Evolutionary conservation across 2,329 filamentous ascomycete species (phyloP), one percentile per base, ranked within the genome.

Genomic region (Seiridium unicorne): DNA sequence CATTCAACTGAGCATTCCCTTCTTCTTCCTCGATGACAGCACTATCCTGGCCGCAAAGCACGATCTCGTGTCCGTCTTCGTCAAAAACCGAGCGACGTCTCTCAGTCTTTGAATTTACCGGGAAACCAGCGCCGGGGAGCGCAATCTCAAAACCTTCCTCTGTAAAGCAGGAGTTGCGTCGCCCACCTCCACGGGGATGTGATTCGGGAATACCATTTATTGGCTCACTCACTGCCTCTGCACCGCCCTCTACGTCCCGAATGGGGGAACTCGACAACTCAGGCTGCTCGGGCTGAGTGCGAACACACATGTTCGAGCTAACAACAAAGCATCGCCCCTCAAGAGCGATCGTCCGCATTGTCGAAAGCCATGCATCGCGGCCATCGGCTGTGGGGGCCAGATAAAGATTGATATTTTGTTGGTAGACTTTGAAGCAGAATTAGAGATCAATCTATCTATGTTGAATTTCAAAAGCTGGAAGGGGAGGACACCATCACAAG

Each of bases 351-450:
- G 93, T 96, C 56, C 89, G 84, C 87, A 97, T 89, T n/a, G 96
- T 78, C 0, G 86, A 78, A 32, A 91, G 76, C 94, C 94, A 98
- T 0, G 91, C 87, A 68, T 94, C 90, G 62, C 93, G 83, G 26
- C 82, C 85, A 76, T 97, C 94, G 1, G 93, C 93, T 0, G 93
- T 97, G 0, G 94, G 94, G 0, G 93, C 93, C 2, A 97, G 85
- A 75, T 94, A 97, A 10, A 97, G 77, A 72, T 96, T 96, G 69
- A 97, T 87, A 70, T 96, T 96, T 74, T 97, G 94, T 2, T 86
- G 84, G 74, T 97, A 98, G 44, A 97, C 49, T 53, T 13, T 49
- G 6, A 4, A 31, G 10, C 10, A n/a, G 48, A 51, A 11, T 34
- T 36, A 7, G 13, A 7, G 49, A 35, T 36, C 35, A 34, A 53